These are phyloP conservation scores for Baudoinia panamericana DNA, from an alignment of 495 filamentous ascomycete species.

Conservation along the genomic window DNA sequence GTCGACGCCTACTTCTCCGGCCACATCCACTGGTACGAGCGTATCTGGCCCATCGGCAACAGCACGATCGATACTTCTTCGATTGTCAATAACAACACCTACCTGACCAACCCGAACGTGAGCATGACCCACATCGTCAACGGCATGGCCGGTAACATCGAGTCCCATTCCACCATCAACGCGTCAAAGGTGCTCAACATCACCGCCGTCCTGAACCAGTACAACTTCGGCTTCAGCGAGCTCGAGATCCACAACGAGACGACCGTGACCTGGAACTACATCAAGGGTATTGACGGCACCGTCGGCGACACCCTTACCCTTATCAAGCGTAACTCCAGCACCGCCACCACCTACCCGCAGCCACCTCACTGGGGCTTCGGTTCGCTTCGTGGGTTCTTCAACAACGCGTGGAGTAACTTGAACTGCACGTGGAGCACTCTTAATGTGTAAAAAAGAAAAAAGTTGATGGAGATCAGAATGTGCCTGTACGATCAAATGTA, in stretches of 20 bases:
- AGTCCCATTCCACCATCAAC: slow-evolving; percentile 25
- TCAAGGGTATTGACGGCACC: slow-evolving; percentile 33
- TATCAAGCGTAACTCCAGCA: slow-evolving; percentile 20
- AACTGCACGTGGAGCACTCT: too few relatives aligned
- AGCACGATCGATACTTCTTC: slow-evolving; percentile 21
- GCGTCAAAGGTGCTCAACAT: slow-evolving; percentile 28
- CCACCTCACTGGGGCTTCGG: too few relatives aligned
- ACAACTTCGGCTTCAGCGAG: slow-evolving; percentile 39
- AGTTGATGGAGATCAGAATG: too few relatives aligned
- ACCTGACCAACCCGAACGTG: slow-evolving; percentile 27
- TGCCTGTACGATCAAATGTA: too few relatives aligned
- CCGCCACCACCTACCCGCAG: background rate
- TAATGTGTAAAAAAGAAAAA: too few relatives aligned
- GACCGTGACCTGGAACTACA: slow-evolving; percentile 34
- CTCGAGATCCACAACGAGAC: slow-evolving; percentile 34
- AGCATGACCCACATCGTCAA: slow-evolving; percentile 23
- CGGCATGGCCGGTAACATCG: slow-evolving; percentile 20
- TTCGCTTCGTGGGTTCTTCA: too few relatives aligned
- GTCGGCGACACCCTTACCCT: slow-evolving; percentile 35
- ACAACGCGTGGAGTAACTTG: too few relatives aligned
- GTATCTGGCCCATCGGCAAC: slow-evolving; percentile 29
- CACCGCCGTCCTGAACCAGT: slow-evolving; percentile 36
- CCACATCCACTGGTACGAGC: slow-evolving; percentile 49
- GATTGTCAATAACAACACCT: slow-evolving; percentile 31
- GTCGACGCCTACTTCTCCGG: slow-evolving; percentile 50